Conservation (phyloP, 2,329 filamentous ascomycete genomes). For the Drechslera avenae region DNA sequence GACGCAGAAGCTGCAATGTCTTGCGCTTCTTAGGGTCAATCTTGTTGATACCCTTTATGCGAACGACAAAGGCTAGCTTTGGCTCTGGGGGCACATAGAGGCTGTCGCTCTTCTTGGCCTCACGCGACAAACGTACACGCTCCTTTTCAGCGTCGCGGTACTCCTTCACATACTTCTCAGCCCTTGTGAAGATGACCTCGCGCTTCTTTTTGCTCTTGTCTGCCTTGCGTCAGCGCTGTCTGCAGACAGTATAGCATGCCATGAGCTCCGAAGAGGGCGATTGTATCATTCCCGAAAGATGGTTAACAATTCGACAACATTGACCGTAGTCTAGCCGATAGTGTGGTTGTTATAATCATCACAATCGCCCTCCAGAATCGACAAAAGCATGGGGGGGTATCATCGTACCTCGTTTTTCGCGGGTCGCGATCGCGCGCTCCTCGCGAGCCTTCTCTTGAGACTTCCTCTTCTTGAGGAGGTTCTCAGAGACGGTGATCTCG, state of each 20-base stretch:
- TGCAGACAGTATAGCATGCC: conserved; percentile 14
- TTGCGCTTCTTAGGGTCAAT: conserved; percentile 99
- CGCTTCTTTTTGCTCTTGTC: conserved; percentile 99
- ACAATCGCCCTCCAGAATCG: conserved; percentile 37
- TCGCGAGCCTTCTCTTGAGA: conserved; percentile 98
- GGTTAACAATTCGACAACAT: conserved; percentile 98
- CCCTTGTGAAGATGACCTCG: conserved; percentile 98
- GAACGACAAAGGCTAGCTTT: conserved; percentile 96
- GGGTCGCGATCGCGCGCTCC: conserved; percentile 76
- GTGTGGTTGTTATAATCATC: conserved; percentile 88
- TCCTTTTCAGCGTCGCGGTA: conserved; percentile 98
- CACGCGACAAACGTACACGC: conserved; percentile 90
- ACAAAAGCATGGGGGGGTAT: conserved; percentile 20
- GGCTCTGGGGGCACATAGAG: conserved; percentile 94
- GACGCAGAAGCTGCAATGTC: conserved; percentile 98
- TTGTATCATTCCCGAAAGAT: conserved; percentile 97
- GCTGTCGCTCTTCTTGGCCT: conserved; percentile 88
- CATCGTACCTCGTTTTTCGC: conserved; percentile 88
- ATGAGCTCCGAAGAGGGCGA: conserved; percentile 32
- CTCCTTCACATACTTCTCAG: conserved; percentile 99
- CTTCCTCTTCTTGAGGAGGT: conserved; percentile 99
- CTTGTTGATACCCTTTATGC: conserved; percentile 99
- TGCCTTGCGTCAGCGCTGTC: conserved; percentile 45
- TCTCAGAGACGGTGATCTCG: conserved; percentile 92
- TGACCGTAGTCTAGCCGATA: conserved; percentile 91